These are phyloP conservation scores for Calonectria ilicicola DNA, from an alignment of 2,329 filamentous ascomycete species.

Conservation along the genomic window DNA sequence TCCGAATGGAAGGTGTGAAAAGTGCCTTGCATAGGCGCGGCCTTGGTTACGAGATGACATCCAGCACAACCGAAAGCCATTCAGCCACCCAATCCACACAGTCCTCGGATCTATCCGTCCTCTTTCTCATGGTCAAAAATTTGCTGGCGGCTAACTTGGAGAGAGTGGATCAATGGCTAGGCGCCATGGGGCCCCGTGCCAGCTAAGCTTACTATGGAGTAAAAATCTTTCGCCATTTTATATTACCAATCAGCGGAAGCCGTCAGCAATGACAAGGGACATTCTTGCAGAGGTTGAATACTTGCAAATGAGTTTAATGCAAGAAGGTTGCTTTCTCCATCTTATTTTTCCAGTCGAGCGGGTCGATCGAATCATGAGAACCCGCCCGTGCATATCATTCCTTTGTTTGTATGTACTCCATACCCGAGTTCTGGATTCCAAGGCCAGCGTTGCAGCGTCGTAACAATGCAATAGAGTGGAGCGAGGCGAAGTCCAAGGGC, in stretches of 20 bases:
- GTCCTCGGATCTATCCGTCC: neutral
- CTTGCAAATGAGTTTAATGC: neutral
- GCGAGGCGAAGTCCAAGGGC: neutral
- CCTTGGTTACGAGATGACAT: neutral
- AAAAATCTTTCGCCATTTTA: neutral
- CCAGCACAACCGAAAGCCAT: neutral
- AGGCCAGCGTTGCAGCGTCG: neutral
- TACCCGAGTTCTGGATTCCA: neutral
- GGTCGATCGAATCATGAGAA: neutral
- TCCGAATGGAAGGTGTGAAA: neutral
- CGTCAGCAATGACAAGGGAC: neutral
- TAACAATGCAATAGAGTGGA: neutral
- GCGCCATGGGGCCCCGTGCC: neutral
- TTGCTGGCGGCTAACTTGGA: neutral
- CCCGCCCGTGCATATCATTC: neutral
- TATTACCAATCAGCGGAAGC: neutral
- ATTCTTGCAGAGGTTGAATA: neutral
- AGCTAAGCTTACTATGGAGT: neutral
- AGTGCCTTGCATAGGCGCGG: neutral
- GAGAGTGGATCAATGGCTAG: neutral
- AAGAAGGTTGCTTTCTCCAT: neutral
- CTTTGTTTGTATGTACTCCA: too few relatives aligned
- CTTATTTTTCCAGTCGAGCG: neutral
- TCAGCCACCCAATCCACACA: too few relatives aligned
- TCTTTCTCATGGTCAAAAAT: neutral